Evolutionary conservation across 1,284 basidiomycete genomes (phyloP), one percentile per base, ranked within the genome.

Genomic region (Tremellales sp.): DNA sequence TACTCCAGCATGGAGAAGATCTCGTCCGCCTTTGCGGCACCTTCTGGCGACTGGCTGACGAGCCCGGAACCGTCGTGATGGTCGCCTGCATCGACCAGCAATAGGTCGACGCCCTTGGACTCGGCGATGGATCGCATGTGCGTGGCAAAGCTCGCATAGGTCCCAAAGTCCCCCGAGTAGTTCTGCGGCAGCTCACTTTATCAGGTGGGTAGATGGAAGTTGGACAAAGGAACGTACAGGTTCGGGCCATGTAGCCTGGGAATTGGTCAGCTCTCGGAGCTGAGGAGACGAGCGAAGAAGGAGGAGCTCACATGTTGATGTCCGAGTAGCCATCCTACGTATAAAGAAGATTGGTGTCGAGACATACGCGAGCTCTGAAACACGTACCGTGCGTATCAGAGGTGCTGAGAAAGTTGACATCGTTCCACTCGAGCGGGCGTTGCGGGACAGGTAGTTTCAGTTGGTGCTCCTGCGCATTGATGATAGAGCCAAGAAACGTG

Each of bases 1-100:
- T 90, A 93, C 0, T 85, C 82, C 24, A 93, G 76, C 56, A 81
- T 73, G 25, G 81, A 74, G 56, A 93, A 78, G 69, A 88, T 84
- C 60, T 85, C 84, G 57, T 91, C 88, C 0, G 82, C 81, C 10
- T 85, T 70, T 0, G 84, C 84, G 38, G 86, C 87, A 3, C 83
- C 79, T 78, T 35, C 4, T 0, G 45, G 37, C 18, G 53, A 58
- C 24, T 65, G 47, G 5, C 58, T 61, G 8, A 65, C 56, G 27
- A 68, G 59, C 4, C 61, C 60, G 43, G 63, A 60, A 75, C 85
- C 87, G 61, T 91, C 87, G 56, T 89, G 88, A 48, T 90, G 70
- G 66, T 90, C 71, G 5, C 72, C 71, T 1, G 66, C 62, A 37
- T 71, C 71, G 6, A 72, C 59, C 0, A 73, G 50, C 1, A 73